Evolutionary conservation across 2,329 filamentous ascomycete species (phyloP).

Genomic region (Scytalidium sp.): DNA sequence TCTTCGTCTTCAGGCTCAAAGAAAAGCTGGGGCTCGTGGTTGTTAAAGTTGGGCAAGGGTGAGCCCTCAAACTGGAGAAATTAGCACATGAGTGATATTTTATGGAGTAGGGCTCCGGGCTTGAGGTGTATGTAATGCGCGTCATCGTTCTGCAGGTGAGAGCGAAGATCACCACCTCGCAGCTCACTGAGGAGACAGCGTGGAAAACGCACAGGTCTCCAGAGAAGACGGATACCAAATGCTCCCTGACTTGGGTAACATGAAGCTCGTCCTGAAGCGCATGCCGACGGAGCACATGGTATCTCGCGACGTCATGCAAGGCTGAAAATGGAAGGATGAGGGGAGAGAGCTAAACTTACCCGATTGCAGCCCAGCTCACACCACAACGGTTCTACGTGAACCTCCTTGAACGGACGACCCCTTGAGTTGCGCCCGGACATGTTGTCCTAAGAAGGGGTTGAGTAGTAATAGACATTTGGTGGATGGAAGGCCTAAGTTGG

Average conservation of each 20-base stretch:
- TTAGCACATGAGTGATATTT: constrained; percentile 1
- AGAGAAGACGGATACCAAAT: not conserved
- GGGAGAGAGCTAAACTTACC: constrained; percentile 5
- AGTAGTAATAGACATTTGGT: not conserved
- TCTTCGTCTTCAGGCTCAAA: constrained; percentile 2
- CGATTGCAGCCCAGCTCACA: constrained; percentile 7
- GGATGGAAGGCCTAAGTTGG: not conserved
- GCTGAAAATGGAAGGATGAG: not conserved
- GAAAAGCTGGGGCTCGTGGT: not conserved
- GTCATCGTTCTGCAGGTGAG: too few species aligned
- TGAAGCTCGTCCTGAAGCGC: not conserved
- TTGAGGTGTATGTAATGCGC: not conserved
- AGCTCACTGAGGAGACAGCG: too few species aligned
- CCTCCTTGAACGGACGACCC: constrained; percentile 9
- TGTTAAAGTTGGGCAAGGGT: not conserved
- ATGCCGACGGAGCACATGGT: not conserved
- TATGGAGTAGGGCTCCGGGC: not conserved
- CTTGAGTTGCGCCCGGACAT: not conserved
- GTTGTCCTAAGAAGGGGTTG: not conserved
- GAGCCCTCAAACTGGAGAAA: constrained; percentile 1
- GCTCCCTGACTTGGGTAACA: not conserved
- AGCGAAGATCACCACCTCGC: too few species aligned
- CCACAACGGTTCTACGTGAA: constrained; percentile 12
- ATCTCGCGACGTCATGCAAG: not conserved
- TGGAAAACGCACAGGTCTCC: too few species aligned